Evolutionary conservation across 192 early-diverging fungal genomes (phyloP), one percentile per base, ranked within the genome.

Genomic region (Coemansia sp.): DNA sequence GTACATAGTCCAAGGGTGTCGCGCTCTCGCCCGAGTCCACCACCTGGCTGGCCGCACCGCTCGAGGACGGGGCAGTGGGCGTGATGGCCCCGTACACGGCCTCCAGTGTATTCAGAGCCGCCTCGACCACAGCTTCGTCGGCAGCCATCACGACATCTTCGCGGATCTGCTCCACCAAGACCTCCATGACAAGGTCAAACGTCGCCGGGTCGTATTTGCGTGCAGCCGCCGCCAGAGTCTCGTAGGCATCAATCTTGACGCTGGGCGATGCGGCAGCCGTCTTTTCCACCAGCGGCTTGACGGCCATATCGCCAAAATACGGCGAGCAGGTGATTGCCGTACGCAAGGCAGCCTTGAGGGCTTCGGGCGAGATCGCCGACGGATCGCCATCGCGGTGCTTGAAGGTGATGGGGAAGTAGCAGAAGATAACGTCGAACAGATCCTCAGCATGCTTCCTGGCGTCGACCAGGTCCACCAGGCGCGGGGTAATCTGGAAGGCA

Each of bases 341-440:
- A 26, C 85, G 80, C 26, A 99, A 67, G 9, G 81, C 81, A 8
- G 65, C 22, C 71, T 96, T 96, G 22, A 99, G 69, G 75, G 93
- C 80, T 21, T 93, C 92, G 11, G 96, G 76, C 19, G 97, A 90
- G 31, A 99, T 94, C 14, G 90, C 90, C 39, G 92, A 88, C 9
- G 90, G 83, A 78, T 99, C 96, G 60, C 92, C 89, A 10, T 91
- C 90, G 1, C 92, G 87, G 13, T 92, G 86, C 72, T 89, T 88
- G 63, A 99, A 99, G 5, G 96, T 97, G 60, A 99, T 98, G 5
- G 97, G 97, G 52, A 99, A 99, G 75, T 99, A 99, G 75, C 95
- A 98, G 47, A 96, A 99, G 30, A 93, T 82, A 19, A 96, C 84
- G 54, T 98, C 92, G 63, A 98, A 98, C 32, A 99, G 56, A 54